These are phyloP conservation scores for Lunasporangiospora selenospora DNA, from an alignment of 192 early-diverging fungal species.

Conservation along the genomic window DNA sequence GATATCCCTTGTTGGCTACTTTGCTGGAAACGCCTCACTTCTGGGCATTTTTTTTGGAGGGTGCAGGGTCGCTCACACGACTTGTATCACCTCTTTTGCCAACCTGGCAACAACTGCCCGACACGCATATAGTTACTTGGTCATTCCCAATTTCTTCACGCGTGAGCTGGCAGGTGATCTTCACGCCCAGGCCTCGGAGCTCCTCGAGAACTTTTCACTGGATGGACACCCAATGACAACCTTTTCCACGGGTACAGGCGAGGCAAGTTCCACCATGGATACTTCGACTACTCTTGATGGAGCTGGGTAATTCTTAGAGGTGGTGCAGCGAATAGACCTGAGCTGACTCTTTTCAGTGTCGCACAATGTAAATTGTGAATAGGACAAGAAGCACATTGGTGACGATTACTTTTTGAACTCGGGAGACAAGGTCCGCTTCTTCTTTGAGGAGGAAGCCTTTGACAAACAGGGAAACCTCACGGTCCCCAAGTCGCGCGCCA, in stretches of 20 bases:
- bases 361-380: no score
- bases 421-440: conserved; percentile 85
- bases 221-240: conserved; percentile 76
- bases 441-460: conserved; percentile 88
- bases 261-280: conserved; percentile 28
- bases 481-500: conserved; percentile 65
- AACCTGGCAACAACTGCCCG: not conserved
- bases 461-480: conserved; percentile 67
- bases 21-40: no score
- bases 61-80: not conserved
- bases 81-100: not conserved
- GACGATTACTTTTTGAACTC: conserved; percentile 91
- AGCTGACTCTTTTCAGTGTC: conserved; percentile 1
- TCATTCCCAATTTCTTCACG: conserved; percentile 72
- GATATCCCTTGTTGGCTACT: no score
- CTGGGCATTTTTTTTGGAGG: no score
- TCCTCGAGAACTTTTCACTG: conserved; percentile 71
- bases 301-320: no score
- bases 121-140: conserved; percentile 56
- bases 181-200: conserved; percentile 51
- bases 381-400: conserved; percentile 70
- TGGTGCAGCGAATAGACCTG: no score
- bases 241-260: conserved; percentile 72
- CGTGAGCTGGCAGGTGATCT: conserved; percentile 52
- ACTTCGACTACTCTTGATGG: not conserved